Evolutionary conservation across 306 rosid genomes (phyloP).

Genomic region (Prunus kanzakura): DNA sequence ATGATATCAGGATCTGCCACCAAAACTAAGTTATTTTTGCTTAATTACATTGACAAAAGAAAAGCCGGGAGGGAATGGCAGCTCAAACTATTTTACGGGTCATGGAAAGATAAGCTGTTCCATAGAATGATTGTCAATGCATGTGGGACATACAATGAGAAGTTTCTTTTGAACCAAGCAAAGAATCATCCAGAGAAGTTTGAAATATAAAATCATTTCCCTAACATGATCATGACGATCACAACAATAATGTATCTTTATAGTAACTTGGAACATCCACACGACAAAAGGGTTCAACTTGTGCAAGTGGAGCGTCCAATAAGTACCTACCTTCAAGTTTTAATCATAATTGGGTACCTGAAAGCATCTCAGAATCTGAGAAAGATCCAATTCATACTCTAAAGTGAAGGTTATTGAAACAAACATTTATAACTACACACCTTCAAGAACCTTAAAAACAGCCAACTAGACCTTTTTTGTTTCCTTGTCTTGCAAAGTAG

Average conservation of each 20-base stretch:
- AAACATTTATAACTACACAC: neutral
- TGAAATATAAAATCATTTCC: neutral
- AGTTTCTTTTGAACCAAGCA: neutral
- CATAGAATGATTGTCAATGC: too few species aligned
- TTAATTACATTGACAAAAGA: neutral
- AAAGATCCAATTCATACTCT: neutral
- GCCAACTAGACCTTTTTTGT: neutral
- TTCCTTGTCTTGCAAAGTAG: neutral
- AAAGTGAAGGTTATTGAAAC: too few species aligned
- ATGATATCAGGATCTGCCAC: neutral
- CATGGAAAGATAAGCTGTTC: too few species aligned
- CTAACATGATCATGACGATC: slow-evolving; percentile 2
- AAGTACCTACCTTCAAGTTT: neutral
- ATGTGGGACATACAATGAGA: neutral
- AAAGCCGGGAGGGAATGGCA: neutral
- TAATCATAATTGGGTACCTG: neutral
- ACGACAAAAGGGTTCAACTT: slow-evolving; percentile 23
- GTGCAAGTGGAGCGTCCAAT: neutral
- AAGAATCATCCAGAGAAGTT: neutral
- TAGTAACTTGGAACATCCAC: slow-evolving; percentile 18
- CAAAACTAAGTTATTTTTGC: neutral
- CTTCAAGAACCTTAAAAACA: neutral
- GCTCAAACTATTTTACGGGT: neutral
- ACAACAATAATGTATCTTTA: neutral
- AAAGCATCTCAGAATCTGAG: slow-evolving; percentile 1